These are phyloP conservation scores for Celoporthe dispersa DNA, from an alignment of 2,329 filamentous ascomycete genomes.

Conservation along the genomic window DNA sequence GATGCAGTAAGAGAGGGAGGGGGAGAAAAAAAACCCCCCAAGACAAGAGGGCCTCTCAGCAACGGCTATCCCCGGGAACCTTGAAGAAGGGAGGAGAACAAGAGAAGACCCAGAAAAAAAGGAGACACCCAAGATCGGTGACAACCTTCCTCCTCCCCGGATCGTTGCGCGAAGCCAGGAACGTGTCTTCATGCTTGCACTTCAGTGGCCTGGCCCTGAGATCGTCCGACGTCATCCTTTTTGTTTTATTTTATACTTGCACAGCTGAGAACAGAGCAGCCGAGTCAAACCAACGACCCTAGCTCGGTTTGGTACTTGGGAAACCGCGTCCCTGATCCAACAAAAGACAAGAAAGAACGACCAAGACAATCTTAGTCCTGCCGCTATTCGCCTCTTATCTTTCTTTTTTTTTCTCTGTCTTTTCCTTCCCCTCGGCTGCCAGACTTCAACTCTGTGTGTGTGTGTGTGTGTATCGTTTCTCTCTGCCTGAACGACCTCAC, in stretches of 20 bases:
- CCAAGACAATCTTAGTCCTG: not conserved
- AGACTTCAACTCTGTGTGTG: not conserved
- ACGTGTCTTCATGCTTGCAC: conserved; percentile 25
- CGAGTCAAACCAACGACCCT: not conserved
- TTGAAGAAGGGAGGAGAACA: conserved; percentile 5
- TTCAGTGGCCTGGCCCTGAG: conserved; percentile 19
- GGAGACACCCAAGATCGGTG: not conserved
- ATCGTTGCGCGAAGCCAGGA: conserved; percentile 10
- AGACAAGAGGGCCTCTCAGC: not conserved
- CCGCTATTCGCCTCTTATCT: conserved; percentile 2
- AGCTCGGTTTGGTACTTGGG: not conserved
- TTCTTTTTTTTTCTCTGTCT: not conserved
- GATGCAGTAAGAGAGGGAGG: not conserved
- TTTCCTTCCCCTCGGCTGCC: not conserved
- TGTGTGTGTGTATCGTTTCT: not conserved
- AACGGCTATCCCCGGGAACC: not conserved
- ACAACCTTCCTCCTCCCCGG: not conserved
- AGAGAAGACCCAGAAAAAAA: not conserved
- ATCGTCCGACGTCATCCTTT: conserved; percentile 20
- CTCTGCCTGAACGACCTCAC: not conserved
- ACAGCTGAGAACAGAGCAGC: not conserved
- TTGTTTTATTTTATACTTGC: not conserved
- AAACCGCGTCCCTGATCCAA: not conserved
- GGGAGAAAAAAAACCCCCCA: not conserved
- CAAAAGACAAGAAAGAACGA: not conserved